A percentile compares a stretch with the other conserved stretches of the same genome.
phyloP scores from a whole-genome alignment of 2,329 filamentous ascomycete genomes.

The Neonectria hederae region DNA sequence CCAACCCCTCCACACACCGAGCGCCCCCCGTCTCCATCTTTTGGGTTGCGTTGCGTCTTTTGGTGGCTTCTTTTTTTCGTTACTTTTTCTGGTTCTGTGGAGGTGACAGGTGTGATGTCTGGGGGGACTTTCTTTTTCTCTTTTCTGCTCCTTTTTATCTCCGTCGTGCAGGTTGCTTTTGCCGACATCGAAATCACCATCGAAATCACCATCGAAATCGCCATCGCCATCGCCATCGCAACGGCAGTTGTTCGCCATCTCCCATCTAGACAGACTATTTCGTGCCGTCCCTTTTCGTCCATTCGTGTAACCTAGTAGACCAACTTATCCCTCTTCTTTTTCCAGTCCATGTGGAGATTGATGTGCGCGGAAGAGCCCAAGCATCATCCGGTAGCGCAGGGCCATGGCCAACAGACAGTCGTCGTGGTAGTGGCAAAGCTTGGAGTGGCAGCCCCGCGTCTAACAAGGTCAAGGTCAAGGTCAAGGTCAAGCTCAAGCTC shows the following conservation, averaged over 20 bases:
- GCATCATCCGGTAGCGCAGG: not conserved
- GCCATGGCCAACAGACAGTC: not conserved
- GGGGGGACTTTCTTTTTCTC: not conserved
- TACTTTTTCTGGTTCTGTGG: not conserved
- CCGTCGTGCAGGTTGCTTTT: not conserved
- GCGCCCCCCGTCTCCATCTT: constrained; percentile 2
- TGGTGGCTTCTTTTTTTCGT: not conserved
- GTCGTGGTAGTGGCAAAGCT: not conserved
- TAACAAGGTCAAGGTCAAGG: not conserved
- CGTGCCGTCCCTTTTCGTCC: not conserved
- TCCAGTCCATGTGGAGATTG: not conserved
- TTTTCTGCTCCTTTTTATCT: not conserved
- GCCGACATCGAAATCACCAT: not conserved
- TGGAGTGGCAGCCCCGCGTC: not conserved
- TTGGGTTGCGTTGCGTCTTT: not conserved
- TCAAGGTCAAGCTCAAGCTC: not conserved
- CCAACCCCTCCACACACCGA: not conserved
- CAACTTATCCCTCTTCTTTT: not conserved
- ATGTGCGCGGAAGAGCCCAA: not conserved
- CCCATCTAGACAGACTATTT: not conserved
- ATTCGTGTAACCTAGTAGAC: not conserved
- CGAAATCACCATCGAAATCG: not conserved
- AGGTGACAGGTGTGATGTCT: not conserved
- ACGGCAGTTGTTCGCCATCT: not conserved
- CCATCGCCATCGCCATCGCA: not conserved